A percentile compares a stretch with the other conserved stretches of the same genome.
Evolutionary conservation across 164 flowering plant genomes (phyloP).

Genomic region (Buxus sempervirens): DNA sequence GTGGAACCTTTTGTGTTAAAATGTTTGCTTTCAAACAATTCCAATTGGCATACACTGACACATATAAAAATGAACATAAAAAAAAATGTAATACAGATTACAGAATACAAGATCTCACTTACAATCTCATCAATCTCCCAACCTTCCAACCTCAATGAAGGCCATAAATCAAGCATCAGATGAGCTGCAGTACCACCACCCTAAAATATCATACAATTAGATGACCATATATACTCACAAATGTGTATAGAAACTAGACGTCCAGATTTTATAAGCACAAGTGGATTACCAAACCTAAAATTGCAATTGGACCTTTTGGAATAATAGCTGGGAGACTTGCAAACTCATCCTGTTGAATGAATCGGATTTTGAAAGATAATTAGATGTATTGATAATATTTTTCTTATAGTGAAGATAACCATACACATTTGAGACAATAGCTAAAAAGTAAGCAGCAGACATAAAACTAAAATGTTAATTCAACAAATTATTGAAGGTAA

Average conservation of each 20-base stretch:
- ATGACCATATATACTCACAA: neutral
- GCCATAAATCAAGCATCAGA: constrained; percentile 76
- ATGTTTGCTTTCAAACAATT: no score
- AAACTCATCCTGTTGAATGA: constrained; percentile 64
- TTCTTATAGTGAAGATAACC: neutral
- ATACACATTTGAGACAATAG: neutral
- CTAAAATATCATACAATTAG: constrained; percentile 27
- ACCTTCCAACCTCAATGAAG: constrained; percentile 68
- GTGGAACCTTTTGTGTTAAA: no score
- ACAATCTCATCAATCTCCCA: constrained; percentile 92
- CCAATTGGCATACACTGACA: no score
- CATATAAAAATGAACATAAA: neutral
- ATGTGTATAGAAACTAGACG: neutral
- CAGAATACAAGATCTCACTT: constrained; percentile 12
- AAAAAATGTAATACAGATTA: neutral
- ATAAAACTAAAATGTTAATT: neutral
- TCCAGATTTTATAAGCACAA: neutral
- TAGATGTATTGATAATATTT: neutral
- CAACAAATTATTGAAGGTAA: neutral
- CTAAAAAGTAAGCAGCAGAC: neutral
- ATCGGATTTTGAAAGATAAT: constrained; percentile 1
- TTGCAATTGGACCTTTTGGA: constrained; percentile 75
- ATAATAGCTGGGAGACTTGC: constrained; percentile 71
- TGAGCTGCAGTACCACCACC: constrained; percentile 88
- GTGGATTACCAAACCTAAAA: constrained; percentile 64